Percentiles rank a stretch among this genome's conserved stretches.
Evolutionary conservation across 768 basidiomycete species (phyloP).

Genomic region (Ramaria sp.): DNA sequence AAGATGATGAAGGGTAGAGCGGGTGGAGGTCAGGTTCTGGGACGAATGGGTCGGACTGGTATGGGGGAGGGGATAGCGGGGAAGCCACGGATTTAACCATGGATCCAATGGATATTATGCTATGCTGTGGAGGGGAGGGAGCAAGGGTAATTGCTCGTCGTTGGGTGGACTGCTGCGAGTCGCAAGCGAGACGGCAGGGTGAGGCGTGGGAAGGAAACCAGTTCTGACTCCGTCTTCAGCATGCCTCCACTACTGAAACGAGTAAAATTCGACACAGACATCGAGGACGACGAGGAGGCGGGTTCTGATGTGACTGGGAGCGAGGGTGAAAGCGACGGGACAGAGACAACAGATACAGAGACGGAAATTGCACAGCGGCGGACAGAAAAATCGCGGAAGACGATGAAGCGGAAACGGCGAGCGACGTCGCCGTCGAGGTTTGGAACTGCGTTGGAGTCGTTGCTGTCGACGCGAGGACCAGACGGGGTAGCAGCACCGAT

Average conservation of each 20-base stretch:
- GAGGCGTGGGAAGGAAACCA: not conserved
- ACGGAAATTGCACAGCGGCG: conserved; percentile 53
- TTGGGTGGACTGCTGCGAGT: not conserved
- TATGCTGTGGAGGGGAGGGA: not conserved
- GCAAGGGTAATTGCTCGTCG: not conserved
- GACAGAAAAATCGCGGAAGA: conserved; percentile 62
- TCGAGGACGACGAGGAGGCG: conserved; percentile 12
- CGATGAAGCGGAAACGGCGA: conserved; percentile 71
- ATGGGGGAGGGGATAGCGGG: conserved; percentile 16
- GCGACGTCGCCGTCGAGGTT: conserved; percentile 69
- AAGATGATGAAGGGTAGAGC: conserved; percentile 55
- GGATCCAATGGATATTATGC: not conserved
- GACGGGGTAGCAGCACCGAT: conserved; percentile 47
- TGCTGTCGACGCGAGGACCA: conserved; percentile 63
- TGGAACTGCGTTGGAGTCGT: conserved; percentile 60
- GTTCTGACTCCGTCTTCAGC: not conserved
- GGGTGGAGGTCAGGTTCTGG: conserved; percentile 78
- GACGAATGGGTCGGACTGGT: conserved; percentile 39
- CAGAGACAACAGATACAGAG: conserved; percentile 35
- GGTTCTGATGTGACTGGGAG: conserved; percentile 3
- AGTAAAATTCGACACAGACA: conserved; percentile 8
- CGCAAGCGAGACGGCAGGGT: not conserved
- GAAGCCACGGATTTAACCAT: not conserved
- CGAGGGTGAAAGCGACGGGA: not conserved
- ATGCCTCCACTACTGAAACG: conserved; percentile 14